Conservation (phyloP, 441 rosid genomes). For the Mallotus japonicus region DNA sequence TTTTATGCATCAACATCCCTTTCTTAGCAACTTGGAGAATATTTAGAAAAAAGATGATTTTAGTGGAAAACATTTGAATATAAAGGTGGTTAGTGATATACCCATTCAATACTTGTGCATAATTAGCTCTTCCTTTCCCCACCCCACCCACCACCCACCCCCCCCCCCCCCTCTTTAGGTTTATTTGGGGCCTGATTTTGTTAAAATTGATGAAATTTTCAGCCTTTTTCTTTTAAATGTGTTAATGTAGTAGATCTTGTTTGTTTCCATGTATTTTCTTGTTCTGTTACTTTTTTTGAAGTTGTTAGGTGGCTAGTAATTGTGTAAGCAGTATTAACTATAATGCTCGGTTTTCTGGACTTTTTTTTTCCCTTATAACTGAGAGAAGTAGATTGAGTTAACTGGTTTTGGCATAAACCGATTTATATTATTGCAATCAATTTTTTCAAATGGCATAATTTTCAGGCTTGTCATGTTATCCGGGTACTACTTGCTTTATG, state of each 20-base stretch:
- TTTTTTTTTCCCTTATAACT: not conserved
- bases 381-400: not conserved
- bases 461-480: not conserved
- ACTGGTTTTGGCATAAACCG: not conserved
- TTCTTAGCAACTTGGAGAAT: constrained; percentile 2
- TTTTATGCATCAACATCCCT: not conserved
- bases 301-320: not conserved
- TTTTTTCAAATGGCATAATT: not conserved
- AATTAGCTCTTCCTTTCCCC: not conserved
- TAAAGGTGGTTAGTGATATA: not conserved
- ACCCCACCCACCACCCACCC: too few species aligned
- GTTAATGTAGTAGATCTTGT: not conserved
- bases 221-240: not conserved
- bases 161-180: not conserved
- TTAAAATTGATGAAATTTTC: not conserved
- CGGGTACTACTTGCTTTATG: not conserved
- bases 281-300: not conserved
- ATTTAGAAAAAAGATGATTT: not conserved
- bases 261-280: not conserved
- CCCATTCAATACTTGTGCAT: not conserved
- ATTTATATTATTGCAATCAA: not conserved
- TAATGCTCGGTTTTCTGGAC: not conserved
- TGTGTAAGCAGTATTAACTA: not conserved
- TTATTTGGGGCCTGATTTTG: not conserved
- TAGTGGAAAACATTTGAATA: not conserved